These are phyloP conservation scores for Prunus armeniaca DNA, from an alignment of 306 rosid species.

Conservation along the genomic window DNA sequence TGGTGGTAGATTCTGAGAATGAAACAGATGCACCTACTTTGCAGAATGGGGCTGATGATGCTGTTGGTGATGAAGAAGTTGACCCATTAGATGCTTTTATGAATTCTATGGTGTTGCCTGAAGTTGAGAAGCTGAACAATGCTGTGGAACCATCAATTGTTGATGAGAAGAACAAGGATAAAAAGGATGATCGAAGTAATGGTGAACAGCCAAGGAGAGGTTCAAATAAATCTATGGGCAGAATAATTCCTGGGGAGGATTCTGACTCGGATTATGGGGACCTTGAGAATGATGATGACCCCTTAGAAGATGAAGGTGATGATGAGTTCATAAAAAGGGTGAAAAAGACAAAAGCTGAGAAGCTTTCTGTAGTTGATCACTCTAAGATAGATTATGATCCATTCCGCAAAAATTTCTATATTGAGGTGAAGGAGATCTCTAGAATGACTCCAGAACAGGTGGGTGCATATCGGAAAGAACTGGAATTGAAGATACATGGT, in stretches of 20 bases:
- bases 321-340: conserved; percentile 97
- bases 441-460: conserved; percentile 69
- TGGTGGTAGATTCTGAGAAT: conserved; percentile 38
- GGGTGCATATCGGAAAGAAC: conserved; percentile 62
- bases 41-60: conserved; percentile 38
- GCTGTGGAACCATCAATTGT: conserved; percentile 30
- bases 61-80: conserved; percentile 58
- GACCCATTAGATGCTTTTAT: conserved; percentile 96
- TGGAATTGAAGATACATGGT: conserved; percentile 95
- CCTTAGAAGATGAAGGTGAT: conserved; percentile 75
- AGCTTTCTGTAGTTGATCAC: conserved; percentile 90
- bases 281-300: conserved; percentile 57
- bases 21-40: conserved; percentile 38
- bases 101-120: conserved; percentile 87
- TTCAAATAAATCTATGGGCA: conserved; percentile 70
- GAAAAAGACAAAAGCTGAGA: conserved; percentile 92
- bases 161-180: conserved; percentile 44
- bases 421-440: conserved; percentile 71
- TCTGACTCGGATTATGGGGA: conserved; percentile 80
- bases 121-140: conserved; percentile 70
- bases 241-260: conserved; percentile 95
- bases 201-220: conserved; percentile 47
- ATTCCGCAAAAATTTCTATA: conserved; percentile 69
- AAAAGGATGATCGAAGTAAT: conserved; percentile 40
- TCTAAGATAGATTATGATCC: conserved; percentile 80